Base-by-base conservation (phyloP, 495 filamentous ascomycete species). In the Hypoxylon rickii region DNA sequence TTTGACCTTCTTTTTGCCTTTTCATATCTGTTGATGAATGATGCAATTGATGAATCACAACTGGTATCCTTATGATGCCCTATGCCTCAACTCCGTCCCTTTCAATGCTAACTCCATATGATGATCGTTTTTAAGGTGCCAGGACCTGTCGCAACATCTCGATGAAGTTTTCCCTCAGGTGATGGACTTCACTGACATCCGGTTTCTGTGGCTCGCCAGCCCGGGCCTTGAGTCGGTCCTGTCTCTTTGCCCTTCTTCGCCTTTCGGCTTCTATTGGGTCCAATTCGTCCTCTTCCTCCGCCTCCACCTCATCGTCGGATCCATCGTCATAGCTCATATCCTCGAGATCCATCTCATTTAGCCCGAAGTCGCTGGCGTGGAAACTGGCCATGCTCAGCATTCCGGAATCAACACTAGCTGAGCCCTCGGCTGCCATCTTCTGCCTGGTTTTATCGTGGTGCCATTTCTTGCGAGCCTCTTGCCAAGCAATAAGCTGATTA, bases 401-500 rank as follows among this genome's bases (percentile, higher is more conserved):
- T 13, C 64, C 63, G n/a, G 53, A 39, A 21, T 71, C 67, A 7
- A 51, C 41, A 17, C 46, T 61, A 17, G 72, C 78, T 0, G 73
- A 78, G 4, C 86, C 89, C 54, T 90, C 89, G 12, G 89, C 89
- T 3, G 94, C 94, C 94, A 98, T 97, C 79, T 98, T 98, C 75
- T 96, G 94, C 50, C 92, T 77, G 6, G 94, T 98, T 77, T 98
- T 98, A 70, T 95, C 90, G 50, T 95, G 83, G 62, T 98, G 94
- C 94, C 94, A 98, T 67, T 89, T 88, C 76, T 97, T 97, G 38
- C 95, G 79, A 48, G 88, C 89, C 68, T 89, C 89, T 64, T 98
- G 94, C 94, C 94, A 98, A 47, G 87, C 79, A 47, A 98, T 92
- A 16, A 98, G 78, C 21, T 74, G 70, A 66, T 97, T 81, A 58